Conservation (phyloP, 352 stramenopile genomes). For the Phytophthora ramorum region DNA sequence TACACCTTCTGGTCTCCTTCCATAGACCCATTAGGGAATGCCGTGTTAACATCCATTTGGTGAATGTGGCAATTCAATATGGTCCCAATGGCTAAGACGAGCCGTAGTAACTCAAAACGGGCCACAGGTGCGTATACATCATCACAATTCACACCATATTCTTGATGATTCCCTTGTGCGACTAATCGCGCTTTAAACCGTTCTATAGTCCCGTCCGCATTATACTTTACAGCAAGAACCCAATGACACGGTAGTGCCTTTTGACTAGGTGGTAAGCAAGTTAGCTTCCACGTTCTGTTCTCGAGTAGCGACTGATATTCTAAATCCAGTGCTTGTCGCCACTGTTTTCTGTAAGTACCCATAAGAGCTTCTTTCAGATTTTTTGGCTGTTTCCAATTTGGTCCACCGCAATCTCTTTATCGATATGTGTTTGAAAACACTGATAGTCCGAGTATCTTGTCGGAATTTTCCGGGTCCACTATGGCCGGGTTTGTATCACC, state of each 20-base stretch:
- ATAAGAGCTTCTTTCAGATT: not conserved
- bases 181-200: too few relatives aligned
- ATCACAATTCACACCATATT: too few relatives aligned
- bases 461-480: not conserved
- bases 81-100: too few relatives aligned
- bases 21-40: slow-evolving; percentile 2
- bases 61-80: slow-evolving; percentile 7
- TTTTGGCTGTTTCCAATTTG: slow-evolving; percentile 2
- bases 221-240: slow-evolving; percentile 8
- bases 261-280: not conserved
- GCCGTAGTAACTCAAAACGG: too few relatives aligned
- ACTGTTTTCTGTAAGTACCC: not conserved
- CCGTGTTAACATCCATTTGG: slow-evolving; percentile 6
- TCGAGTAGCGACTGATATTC: slow-evolving; percentile 1
- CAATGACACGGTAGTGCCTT: slow-evolving; percentile 9
- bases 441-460: not conserved
- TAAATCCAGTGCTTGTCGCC: not conserved
- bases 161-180: too few relatives aligned
- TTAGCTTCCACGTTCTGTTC: not conserved
- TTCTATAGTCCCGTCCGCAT: too few relatives aligned
- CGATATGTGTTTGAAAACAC: slow-evolving; percentile 11
- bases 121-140: too few relatives aligned
- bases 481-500: too few relatives aligned
- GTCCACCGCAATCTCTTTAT: slow-evolving; percentile 8
- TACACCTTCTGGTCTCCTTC: slow-evolving; percentile 2